Conservation (phyloP, 2,329 filamentous ascomycete genomes). For the Orbilia quercus region DNA sequence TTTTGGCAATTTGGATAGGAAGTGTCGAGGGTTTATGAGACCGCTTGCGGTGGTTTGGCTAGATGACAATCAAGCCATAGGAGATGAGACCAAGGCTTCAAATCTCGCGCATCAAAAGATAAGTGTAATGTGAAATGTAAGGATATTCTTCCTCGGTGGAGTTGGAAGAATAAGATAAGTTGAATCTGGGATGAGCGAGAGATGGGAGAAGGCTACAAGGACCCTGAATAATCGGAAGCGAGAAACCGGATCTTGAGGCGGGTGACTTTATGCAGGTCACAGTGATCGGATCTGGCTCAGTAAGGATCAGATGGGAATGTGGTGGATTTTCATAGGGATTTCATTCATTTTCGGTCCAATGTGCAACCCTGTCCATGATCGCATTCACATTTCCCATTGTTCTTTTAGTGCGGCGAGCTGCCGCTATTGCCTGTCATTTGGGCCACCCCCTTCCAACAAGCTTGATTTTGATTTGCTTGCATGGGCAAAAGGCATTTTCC, state of each 20-base stretch:
- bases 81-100: neutral
- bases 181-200: neutral
- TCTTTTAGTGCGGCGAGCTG: no score
- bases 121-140: neutral
- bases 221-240: slow-evolving; percentile 31
- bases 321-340: slow-evolving; percentile 42
- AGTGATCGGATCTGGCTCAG: slow-evolving; percentile 30
- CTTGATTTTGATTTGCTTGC: neutral
- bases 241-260: slow-evolving; percentile 21
- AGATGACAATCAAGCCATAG: slow-evolving; percentile 28
- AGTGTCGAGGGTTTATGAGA: slow-evolving; percentile 33
- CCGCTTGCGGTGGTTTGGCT: slow-evolving; percentile 43
- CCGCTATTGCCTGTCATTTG: no score
- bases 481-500: slow-evolving; percentile 27
- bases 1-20: neutral
- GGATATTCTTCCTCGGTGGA: neutral
- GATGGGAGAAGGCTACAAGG: slow-evolving; percentile 19
- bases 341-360: slow-evolving; percentile 6
- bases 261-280: slow-evolving; percentile 22
- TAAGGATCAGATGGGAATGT: slow-evolving; percentile 51
- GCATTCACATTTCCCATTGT: slow-evolving; percentile 23
- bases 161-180: slow-evolving; percentile 4
- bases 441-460: neutral
- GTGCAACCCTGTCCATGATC: neutral
- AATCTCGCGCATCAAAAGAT: slow-evolving; percentile 1